phyloP scores from a whole-genome alignment of 805 yeast genomes.

The Lipomyces lipofer region DNA sequence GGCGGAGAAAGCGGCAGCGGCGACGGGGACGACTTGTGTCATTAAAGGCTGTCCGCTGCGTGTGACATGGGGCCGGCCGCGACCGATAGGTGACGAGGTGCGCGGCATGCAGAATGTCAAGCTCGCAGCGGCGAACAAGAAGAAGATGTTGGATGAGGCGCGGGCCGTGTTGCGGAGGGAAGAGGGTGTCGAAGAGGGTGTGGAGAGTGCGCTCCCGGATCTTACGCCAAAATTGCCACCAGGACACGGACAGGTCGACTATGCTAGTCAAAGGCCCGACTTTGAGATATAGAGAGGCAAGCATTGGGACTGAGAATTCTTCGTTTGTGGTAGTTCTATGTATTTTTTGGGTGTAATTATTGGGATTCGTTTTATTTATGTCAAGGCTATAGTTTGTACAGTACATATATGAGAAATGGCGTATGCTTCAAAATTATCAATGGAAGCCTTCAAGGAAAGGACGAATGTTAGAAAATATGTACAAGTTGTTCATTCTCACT shows the following conservation, averaged over 20 bases:
- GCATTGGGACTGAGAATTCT: no score
- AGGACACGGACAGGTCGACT: slow-evolving; percentile 17
- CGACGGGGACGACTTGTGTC: slow-evolving; percentile 25
- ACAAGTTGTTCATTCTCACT: no score
- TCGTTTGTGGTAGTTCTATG: no score
- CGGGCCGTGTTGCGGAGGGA: slow-evolving; percentile 5
- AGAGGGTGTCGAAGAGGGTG: neutral
- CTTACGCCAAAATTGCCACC: slow-evolving; percentile 21
- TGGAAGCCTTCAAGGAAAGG: no score
- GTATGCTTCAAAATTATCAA: no score
- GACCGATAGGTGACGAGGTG: slow-evolving; percentile 31
- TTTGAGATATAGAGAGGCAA: no score
- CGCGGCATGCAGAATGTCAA: slow-evolving; percentile 22
- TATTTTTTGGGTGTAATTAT: no score
- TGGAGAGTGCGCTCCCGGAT: neutral
- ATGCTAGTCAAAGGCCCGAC: slow-evolving; percentile 25
- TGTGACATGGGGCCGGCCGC: slow-evolving; percentile 36
- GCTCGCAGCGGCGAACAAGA: slow-evolving; percentile 25
- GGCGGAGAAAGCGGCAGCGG: slow-evolving; percentile 51
- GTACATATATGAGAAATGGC: no score
- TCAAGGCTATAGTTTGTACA: no score
- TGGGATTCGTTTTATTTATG: no score
- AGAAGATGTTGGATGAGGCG: slow-evolving; percentile 27
- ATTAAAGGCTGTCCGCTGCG: slow-evolving; percentile 30
- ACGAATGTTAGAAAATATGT: no score